Evolutionary conservation across 768 basidiomycete species (phyloP).

Genomic region (Tylopilus intermedius): DNA sequence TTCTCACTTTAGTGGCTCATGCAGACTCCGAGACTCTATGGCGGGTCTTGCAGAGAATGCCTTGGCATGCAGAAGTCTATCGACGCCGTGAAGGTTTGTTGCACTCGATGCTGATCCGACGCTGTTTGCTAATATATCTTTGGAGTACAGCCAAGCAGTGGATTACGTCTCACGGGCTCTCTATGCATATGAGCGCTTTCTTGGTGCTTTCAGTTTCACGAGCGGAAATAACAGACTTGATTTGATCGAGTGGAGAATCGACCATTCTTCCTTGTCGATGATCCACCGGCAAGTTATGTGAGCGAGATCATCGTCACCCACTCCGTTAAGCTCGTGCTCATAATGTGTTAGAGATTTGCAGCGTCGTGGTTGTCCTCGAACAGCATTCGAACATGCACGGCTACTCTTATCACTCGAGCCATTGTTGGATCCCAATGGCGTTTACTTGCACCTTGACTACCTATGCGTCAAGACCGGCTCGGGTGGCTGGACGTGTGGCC

Average conservation of each 20-base stretch:
- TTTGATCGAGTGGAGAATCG: conserved; percentile 85
- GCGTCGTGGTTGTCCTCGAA: conserved; percentile 83
- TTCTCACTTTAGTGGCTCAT: neutral
- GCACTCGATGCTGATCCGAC: neutral
- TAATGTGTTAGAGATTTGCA: conserved; percentile 62
- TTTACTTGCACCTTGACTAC: conserved; percentile 77
- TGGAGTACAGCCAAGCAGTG: conserved; percentile 78
- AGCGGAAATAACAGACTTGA: conserved; percentile 79
- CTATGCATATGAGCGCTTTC: conserved; percentile 89
- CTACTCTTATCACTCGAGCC: conserved; percentile 84
- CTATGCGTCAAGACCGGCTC: conserved; percentile 78
- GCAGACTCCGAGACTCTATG: conserved; percentile 77
- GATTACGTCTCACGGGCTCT: conserved; percentile 91
- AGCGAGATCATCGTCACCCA: conserved; percentile 20
- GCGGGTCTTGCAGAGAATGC: conserved; percentile 67
- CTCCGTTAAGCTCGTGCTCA: neutral
- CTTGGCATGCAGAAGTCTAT: conserved; percentile 67
- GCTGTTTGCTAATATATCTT: neutral
- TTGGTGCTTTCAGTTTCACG: conserved; percentile 82
- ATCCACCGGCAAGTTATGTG: conserved; percentile 79
- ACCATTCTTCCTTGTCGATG: conserved; percentile 86
- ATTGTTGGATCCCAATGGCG: conserved; percentile 83
- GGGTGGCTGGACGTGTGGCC: conserved; percentile 54
- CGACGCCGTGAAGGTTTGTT: conserved; percentile 78
- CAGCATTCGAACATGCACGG: conserved; percentile 86